Base-by-base conservation (phyloP, 129 eudicot species). In the Artemisia tridentata region DNA sequence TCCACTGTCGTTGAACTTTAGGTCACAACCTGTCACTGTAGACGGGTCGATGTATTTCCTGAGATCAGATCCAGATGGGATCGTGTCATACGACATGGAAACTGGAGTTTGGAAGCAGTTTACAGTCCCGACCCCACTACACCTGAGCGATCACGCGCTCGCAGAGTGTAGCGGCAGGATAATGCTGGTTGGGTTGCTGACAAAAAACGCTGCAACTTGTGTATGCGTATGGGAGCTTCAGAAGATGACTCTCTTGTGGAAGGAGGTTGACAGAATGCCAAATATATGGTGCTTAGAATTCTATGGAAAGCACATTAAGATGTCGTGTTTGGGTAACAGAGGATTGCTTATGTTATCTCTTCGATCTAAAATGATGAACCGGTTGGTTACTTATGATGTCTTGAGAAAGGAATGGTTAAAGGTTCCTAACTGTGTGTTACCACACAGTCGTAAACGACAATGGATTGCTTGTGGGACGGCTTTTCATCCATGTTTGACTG, bases 261-360 rank as follows among this genome's bases (percentile, higher is more conserved):
- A 89, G 98, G 98, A 92, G 98, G 98, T 89, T 83, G 98, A 92
- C 98, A 92, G 98, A 92, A 93, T 93, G 99, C 99, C 99, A 93
- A 93, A 93, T 79, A 18, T 76, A 78, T 86, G 83, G 99, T 90
- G 99, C 99, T 93, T 93, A 91, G 97, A 93, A 63, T 93, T 90
- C 70, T 93, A 93, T 56, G 99, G 97, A 59, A 93, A 93, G 99
- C 96, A 87, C 88, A 84, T 93, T 27, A 81, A 84, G 56, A 93
- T 93, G 99, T 90, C 87, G 48, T 90, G 97, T 80, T 81, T 93
- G 87, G 99, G 99, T 73, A 93, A 93, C 83, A 83, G 80, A 75
- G 99, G 92, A 3, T 77, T 93, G 87, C 84, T 93, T 29, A 89
- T 93, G 99, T 80, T 93, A 79, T 93, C 99, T 3, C 84, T 93